These are phyloP conservation scores for Microascus cirrosus DNA, from an alignment of 2,329 filamentous ascomycete genomes.

Conservation along the genomic window DNA sequence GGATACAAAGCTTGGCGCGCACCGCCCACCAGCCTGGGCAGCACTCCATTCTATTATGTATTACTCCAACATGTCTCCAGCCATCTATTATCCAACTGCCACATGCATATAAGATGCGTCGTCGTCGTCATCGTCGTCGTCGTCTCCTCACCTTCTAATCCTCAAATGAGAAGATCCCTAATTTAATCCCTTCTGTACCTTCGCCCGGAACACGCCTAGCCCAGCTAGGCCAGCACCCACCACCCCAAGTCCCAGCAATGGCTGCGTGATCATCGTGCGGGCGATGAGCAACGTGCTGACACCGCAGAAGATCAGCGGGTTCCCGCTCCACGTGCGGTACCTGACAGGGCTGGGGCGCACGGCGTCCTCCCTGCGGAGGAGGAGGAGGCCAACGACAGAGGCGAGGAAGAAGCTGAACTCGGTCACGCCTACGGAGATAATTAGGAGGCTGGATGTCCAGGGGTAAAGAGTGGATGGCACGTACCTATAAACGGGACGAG, in stretches of 20 bases:
- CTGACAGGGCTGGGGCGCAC: constrained; percentile 63
- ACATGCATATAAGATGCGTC: neutral
- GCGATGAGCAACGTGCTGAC: constrained; percentile 87
- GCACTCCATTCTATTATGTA: neutral
- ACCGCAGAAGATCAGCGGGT: constrained; percentile 96
- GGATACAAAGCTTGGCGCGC: neutral
- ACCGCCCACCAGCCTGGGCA: neutral
- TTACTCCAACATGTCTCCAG: neutral
- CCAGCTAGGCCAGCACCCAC: constrained; percentile 75
- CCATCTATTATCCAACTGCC: neutral
- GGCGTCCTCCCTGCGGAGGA: constrained; percentile 79
- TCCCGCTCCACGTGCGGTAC: constrained; percentile 93
- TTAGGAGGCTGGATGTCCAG: constrained; percentile 64
- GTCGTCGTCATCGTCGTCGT: no score
- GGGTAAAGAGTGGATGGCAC: neutral
- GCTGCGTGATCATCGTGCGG: constrained; percentile 81
- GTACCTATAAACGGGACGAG: constrained; percentile 86
- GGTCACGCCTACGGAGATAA: constrained; percentile 66
- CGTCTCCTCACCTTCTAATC: no score
- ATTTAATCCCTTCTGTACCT: constrained; percentile 36
- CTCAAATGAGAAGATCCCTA: neutral
- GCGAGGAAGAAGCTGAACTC: constrained; percentile 97
- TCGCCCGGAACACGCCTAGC: constrained; percentile 80
- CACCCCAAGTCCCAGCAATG: constrained; percentile 79
- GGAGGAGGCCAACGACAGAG: constrained; percentile 84